Percentiles rank a stretch among this genome's conserved stretches.
phyloP scores from a whole-genome alignment of 2,329 filamentous ascomycete species.

The Talaromyces verruculosus region DNA sequence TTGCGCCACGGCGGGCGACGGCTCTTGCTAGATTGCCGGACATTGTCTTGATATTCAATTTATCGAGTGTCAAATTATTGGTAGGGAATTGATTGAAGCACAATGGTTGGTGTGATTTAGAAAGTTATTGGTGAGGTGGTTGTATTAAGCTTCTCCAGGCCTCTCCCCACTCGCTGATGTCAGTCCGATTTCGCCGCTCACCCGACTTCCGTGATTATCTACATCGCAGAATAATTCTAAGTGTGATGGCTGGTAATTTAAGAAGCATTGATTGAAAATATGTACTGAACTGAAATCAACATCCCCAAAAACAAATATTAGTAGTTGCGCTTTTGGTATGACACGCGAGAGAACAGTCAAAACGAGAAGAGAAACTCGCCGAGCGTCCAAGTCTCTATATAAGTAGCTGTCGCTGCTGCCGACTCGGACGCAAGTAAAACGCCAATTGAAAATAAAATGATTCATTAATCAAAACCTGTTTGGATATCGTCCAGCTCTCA shows the following conservation, averaged over 20 bases:
- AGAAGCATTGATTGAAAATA: neutral
- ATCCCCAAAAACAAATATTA: neutral
- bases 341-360: neutral
- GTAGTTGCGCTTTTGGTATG: neutral
- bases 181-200: neutral
- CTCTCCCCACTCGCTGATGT: constrained; percentile 3
- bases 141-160: neutral
- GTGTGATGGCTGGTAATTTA: neutral
- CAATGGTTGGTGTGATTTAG: neutral
- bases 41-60: no score
- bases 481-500: neutral
- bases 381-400: constrained; percentile 9
- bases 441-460: neutral
- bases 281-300: neutral
- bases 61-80: no score
- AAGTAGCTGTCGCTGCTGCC: neutral
- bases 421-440: neutral
- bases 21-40: neutral
- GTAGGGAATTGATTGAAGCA: neutral
- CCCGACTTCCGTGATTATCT: neutral
- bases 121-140: neutral
- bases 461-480: constrained; percentile 1
- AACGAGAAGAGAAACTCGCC: neutral
- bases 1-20: constrained; percentile 17
- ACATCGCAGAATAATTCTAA: neutral